Percentiles rank a stretch among this genome's conserved stretches.
Conservation (phyloP, 169 alveolate genomes). For the Plasmodium blacklocki region DNA sequence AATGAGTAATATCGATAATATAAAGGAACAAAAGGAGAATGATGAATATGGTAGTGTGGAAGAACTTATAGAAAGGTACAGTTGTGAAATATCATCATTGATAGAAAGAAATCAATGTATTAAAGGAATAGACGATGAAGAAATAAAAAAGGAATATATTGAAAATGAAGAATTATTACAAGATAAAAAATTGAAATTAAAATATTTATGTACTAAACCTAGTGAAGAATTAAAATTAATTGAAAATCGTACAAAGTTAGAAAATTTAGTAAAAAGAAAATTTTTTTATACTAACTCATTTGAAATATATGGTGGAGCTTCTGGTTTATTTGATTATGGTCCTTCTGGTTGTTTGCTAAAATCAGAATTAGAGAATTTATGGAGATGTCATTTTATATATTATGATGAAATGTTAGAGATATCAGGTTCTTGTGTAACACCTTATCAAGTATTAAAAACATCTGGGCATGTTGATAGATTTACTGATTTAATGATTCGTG, state of each 20-base stretch:
- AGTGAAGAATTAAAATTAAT: conserved; percentile 44
- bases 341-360: conserved; percentile 98
- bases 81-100: conserved; percentile 36
- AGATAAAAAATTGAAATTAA: conserved; percentile 73
- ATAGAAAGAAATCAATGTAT: conserved; percentile 54
- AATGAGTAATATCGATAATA: not conserved
- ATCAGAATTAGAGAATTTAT: conserved; percentile 93
- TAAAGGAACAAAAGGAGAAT: conserved; percentile 5
- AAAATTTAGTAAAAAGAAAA: conserved; percentile 93
- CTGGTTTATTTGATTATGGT: conserved; percentile 97
- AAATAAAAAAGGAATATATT: conserved; percentile 13
- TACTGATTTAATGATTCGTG: conserved; percentile 97
- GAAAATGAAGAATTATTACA: conserved; percentile 16
- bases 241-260: conserved; percentile 83
- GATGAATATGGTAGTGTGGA: conserved; percentile 4
- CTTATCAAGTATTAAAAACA: conserved; percentile 94
- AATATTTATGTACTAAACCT: conserved; percentile 2
- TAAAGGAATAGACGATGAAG: conserved; percentile 24
- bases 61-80: conserved; percentile 30
- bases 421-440: conserved; percentile 92
- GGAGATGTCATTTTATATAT: conserved; percentile 97
- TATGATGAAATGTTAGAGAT: conserved; percentile 98
- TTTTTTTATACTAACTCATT: conserved; percentile 94
- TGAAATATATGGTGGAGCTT: conserved; percentile 97
- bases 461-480: conserved; percentile 98